These are phyloP conservation scores for Helianthus annuus DNA, from an alignment of 129 eudicot species.

Conservation along the genomic window HanXRQr2.0-SUNRISE NC_035445.2:27681417-27681916, in stretches of 20 bases:
- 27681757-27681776: background rate
- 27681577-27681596: background rate
- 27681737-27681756: background rate
- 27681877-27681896: too few relatives aligned
- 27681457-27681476: too few relatives aligned
- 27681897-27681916: too few relatives aligned
- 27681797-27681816: too few relatives aligned
- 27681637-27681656: background rate
- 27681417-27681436: too few relatives aligned
- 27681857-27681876: too few relatives aligned
- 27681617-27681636: background rate
- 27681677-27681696: slow-evolving; percentile 5
- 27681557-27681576: background rate
- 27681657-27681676: background rate
- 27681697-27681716: background rate
- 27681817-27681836: too few relatives aligned
- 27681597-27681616: slow-evolving; percentile 8
- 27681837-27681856: too few relatives aligned
- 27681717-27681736: background rate
- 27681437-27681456: too few relatives aligned
- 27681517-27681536: too few relatives aligned
- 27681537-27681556: background rate
- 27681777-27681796: background rate
- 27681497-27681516: too few relatives aligned
- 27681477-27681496: too few relatives aligned